Evolutionary conservation across 75 land plant genomes (phyloP), one percentile per base, ranked within the genome.

Genomic region (Sequoiadendron giganteum): DNA sequence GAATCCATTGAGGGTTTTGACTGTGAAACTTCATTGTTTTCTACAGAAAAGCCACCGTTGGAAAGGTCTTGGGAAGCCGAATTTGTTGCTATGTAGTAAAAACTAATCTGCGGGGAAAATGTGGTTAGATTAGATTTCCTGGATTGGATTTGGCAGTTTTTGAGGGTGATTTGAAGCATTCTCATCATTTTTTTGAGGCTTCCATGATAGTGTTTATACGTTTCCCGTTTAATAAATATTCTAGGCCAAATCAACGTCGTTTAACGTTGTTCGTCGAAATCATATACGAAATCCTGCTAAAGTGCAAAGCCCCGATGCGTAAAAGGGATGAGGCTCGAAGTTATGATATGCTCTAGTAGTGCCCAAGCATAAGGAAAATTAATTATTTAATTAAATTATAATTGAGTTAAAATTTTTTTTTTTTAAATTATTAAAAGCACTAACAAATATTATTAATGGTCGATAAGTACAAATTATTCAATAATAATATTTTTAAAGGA

Each of bases 11-110:
- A 82, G 84, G 84, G 84, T 82, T 82, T 82, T 13, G 84, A n/a
- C 28, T 40, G 32, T 42, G 84, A n/a, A 8, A 82, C 84, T 45
- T 82, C 84, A n/a, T 82, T 82, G 54, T n/a, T 82, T 82, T 82
- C 52, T 43, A n/a, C 84, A 13, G 3, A 47, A 47, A 82, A 82
- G 47, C 52, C 34, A 82, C 13, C 30, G 54, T 47, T 82, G 84
- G 30, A 45, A 21, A 42, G 49, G 83, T 42, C 28, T 81, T 43
- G 45, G 11, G 49, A 25, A 45, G 32, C 48, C 48, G 30, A 82
- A 82, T 82, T 49, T 11, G 84, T n/a, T 2, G 43, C 32, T 28
- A n/a, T 10, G 7, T 6, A 45, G 84, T 10, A 82, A n/a, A n/a
- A 82, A 47, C 54, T 21, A 16, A 82, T 21, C 5, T 82, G 84